A percentile compares a stretch with the other conserved stretches of the same genome.
Conservation (phyloP, 192 early-diverging fungal species). For the Thamnidium elegans region DNA sequence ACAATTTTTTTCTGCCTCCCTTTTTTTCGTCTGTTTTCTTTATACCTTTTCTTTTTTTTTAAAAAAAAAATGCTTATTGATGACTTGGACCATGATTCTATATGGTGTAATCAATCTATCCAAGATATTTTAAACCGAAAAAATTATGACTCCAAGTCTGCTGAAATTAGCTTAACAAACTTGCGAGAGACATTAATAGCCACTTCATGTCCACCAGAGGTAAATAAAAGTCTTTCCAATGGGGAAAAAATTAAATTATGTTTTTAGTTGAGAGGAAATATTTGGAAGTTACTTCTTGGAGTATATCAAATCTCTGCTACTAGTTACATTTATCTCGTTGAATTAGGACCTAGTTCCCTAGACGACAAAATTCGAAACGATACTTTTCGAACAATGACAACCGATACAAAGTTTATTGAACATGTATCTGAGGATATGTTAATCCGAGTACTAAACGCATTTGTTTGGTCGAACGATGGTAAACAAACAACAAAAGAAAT, state of each 20-base stretch:
- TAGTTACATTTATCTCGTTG: conserved; percentile 72
- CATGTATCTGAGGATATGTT: conserved; percentile 71
- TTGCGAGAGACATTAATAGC: conserved; percentile 10
- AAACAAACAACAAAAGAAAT: conserved; percentile 22
- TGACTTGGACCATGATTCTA: neutral
- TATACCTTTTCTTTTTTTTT: no score
- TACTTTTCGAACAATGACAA: conserved; percentile 81
- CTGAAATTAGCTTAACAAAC: conserved; percentile 23
- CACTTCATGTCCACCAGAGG: neutral
- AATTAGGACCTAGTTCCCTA: conserved; percentile 65
- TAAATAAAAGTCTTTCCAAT: neutral
- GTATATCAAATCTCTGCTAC: conserved; percentile 66
- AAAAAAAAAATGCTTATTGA: neutral
- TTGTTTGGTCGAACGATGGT: conserved; percentile 79
- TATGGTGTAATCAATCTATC: neutral
- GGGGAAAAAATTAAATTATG: neutral
- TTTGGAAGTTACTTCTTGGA: conserved; percentile 77
- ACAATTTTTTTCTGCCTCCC: neutral
- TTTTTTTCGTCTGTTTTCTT: neutral
- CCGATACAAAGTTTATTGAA: conserved; percentile 70
- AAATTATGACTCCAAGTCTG: neutral
- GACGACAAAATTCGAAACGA: conserved; percentile 89
- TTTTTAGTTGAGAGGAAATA: conserved; percentile 43
- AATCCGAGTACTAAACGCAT: conserved; percentile 79
- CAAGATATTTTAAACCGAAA: conserved; percentile 2